Conservation (phyloP, 257 asterid species). For the Solanum chaucha region DNA sequence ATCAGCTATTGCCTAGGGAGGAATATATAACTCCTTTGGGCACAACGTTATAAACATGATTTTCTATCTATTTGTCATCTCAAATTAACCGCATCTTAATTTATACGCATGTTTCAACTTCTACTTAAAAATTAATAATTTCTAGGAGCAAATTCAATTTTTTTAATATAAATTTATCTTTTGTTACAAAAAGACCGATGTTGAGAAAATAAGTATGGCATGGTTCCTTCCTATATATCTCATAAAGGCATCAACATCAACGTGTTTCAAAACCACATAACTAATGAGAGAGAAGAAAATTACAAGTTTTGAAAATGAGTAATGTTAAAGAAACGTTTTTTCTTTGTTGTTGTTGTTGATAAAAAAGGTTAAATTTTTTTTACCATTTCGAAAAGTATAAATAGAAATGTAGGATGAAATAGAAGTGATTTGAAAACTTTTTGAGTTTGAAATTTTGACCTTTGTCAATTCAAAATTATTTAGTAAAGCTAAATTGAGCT, state of each 20-base stretch:
- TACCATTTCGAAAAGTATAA: no score
- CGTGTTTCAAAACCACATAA: background rate
- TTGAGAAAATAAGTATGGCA: background rate
- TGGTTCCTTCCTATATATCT: background rate
- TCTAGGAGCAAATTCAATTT: background rate
- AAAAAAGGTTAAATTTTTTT: background rate
- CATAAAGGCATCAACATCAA: background rate
- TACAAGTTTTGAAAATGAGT: background rate
- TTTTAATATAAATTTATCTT: background rate
- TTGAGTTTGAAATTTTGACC: no score
- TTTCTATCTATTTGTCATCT: background rate
- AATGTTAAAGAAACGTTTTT: background rate
- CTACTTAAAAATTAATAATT: background rate
- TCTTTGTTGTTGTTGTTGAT: background rate
- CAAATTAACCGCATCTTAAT: background rate
- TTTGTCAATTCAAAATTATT: no score
- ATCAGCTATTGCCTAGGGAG: background rate
- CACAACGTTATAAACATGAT: background rate
- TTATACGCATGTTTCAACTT: background rate
- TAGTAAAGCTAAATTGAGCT: no score
- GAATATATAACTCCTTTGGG: background rate
- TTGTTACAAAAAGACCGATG: background rate
- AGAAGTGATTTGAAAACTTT: no score
- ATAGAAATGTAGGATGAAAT: no score
- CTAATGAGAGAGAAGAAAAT: background rate